Percentiles rank a stretch among this genome's conserved stretches.
Conservation (phyloP, 768 basidiomycete genomes). For the Rhodosporidiobolus sp. region DNA sequence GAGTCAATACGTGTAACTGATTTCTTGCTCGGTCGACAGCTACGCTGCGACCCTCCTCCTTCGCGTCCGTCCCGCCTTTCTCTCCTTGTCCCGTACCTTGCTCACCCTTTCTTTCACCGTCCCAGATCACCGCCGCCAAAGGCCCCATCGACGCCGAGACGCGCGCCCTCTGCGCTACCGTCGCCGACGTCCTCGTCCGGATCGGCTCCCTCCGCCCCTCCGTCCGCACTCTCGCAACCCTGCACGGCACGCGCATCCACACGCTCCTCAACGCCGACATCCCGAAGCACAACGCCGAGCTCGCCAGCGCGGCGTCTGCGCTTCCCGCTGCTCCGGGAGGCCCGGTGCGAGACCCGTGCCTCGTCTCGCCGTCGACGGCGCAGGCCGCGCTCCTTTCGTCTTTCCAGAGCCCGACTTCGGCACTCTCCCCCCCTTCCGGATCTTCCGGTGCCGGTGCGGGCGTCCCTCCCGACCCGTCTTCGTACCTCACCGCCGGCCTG, state of each 20-base stretch:
- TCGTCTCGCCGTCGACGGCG: not conserved
- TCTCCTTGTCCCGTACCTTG: too few species aligned
- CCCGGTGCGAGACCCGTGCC: not conserved
- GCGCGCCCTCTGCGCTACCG: not conserved
- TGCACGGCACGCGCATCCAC: conserved; percentile 33
- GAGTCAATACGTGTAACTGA: too few species aligned
- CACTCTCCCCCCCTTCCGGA: not conserved
- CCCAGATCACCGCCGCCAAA: conserved; percentile 4
- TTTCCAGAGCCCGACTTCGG: not conserved
- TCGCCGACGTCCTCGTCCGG: conserved; percentile 8
- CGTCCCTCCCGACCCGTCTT: not conserved
- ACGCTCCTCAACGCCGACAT: conserved; percentile 14
- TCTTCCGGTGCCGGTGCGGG: not conserved
- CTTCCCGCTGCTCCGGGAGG: conserved; percentile 5
- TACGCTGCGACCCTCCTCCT: conserved; percentile 30
- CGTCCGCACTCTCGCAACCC: conserved; percentile 29
- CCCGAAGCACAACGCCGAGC: not conserved
- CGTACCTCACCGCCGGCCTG: not conserved
- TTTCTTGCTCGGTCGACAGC: not conserved
- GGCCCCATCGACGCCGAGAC: not conserved
- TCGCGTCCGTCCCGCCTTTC: conserved; percentile 4
- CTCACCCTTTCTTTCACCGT: too few species aligned
- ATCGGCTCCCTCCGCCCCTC: conserved; percentile 6
- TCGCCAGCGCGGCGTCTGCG: not conserved
- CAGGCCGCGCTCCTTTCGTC: not conserved